Percentiles rank a stretch among this genome's conserved stretches.
Conservation (phyloP, 2,329 filamentous ascomycete species). For the Juglanconis sp. region DNA sequence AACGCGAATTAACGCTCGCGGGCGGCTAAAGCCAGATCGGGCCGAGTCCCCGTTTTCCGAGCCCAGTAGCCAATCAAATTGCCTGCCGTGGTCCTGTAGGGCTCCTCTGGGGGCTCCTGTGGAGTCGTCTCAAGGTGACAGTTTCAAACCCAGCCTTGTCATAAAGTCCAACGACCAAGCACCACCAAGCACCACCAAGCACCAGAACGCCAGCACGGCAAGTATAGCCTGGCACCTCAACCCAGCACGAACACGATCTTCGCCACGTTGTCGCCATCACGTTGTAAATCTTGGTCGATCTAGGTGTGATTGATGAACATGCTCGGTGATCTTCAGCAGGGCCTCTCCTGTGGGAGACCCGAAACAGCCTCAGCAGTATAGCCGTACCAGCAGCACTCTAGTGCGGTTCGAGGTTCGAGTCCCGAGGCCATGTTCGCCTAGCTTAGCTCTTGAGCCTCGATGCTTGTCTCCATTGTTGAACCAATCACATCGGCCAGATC, state of each 20-base stretch:
- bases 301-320: not conserved
- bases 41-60: too few species aligned
- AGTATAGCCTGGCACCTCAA: not conserved
- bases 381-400: not conserved
- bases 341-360: not conserved
- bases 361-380: not conserved
- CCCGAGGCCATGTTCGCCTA: not conserved
- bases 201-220: not conserved
- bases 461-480: not conserved
- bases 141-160: too few species aligned
- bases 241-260: not conserved
- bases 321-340: not conserved
- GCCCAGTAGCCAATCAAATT: too few species aligned
- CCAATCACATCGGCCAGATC: not conserved
- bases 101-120: too few species aligned
- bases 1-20: too few species aligned
- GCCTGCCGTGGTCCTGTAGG: too few species aligned
- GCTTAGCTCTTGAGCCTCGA: not conserved
- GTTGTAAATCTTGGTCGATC: not conserved
- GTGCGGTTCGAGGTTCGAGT: too few species aligned
- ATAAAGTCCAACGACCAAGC: too few species aligned
- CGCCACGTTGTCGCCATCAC: not conserved
- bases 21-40: too few species aligned
- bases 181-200: too few species aligned
- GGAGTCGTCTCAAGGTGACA: too few species aligned